Evolutionary conservation across 1,284 basidiomycete genomes (phyloP).

Genomic region (Rhodofomes roseus): DNA sequence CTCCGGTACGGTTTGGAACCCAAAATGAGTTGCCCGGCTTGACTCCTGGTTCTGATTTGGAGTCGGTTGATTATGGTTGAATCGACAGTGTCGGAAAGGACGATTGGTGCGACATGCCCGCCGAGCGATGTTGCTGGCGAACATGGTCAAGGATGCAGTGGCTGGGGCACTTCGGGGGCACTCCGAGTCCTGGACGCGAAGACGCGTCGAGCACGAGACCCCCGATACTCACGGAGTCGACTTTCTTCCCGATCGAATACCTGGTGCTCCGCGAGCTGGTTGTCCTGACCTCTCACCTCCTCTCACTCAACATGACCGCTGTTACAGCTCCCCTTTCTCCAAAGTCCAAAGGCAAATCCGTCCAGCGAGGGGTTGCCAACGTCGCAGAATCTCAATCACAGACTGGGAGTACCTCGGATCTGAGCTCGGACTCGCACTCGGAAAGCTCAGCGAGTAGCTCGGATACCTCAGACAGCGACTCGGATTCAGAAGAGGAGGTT

Average conservation of each 20-base stretch:
- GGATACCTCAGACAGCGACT: slow-evolving; percentile 29
- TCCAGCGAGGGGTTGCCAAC: no score
- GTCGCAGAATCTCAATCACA: neutral
- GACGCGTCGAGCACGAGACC: slow-evolving; percentile 7
- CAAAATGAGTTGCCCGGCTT: slow-evolving; percentile 68
- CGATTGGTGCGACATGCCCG: slow-evolving; percentile 4
- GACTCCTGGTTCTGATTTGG: neutral
- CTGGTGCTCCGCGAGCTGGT: neutral
- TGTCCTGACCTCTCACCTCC: neutral
- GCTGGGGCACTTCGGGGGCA: slow-evolving; percentile 6
- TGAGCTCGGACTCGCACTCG: slow-evolving; percentile 26
- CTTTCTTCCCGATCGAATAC: neutral
- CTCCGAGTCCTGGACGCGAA: neutral
- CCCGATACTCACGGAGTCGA: slow-evolving; percentile 13
- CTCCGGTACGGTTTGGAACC: slow-evolving; percentile 85
- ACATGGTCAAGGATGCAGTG: slow-evolving; percentile 7
- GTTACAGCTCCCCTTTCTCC: slow-evolving; percentile 12
- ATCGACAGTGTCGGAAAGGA: neutral
- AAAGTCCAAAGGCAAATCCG: slow-evolving; percentile 43
- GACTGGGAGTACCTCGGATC: neutral
- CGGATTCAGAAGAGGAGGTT: slow-evolving; percentile 41
- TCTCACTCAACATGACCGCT: slow-evolving; percentile 18
- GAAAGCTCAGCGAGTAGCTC: slow-evolving; percentile 27
- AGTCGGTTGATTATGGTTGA: slow-evolving; percentile 7
- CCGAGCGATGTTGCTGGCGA: slow-evolving; percentile 5